Percentiles rank a stretch among this genome's conserved stretches.
Evolutionary conservation across 2,329 filamentous ascomycete species (phyloP).

Genomic region (Neofusicoccum sp.): DNA sequence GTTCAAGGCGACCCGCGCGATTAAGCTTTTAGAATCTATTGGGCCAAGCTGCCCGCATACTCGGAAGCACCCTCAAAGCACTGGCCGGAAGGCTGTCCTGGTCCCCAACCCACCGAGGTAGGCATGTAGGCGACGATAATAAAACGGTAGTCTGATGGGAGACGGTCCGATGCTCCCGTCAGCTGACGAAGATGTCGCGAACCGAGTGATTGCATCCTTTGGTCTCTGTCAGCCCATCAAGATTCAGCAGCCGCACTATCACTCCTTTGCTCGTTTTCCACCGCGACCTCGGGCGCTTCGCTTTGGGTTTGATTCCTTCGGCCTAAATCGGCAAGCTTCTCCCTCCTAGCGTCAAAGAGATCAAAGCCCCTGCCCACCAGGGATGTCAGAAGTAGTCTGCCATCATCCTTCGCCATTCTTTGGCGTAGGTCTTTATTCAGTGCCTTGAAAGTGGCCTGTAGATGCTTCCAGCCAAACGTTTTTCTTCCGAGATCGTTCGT

Average conservation of each 20-base stretch:
- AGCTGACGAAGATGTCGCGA: too few relatives aligned
- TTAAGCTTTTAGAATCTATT: too few relatives aligned
- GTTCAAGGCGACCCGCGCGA: too few relatives aligned
- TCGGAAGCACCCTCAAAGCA: too few relatives aligned
- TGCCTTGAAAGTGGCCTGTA: slow-evolving; percentile 40
- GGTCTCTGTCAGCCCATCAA: neutral
- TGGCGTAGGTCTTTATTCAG: neutral
- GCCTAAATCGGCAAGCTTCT: neutral
- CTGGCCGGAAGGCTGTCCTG: too few relatives aligned
- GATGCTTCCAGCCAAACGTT: slow-evolving; percentile 48
- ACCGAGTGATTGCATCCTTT: neutral
- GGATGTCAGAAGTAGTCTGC: neutral
- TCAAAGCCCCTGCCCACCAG: slow-evolving; percentile 10
- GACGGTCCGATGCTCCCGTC: neutral
- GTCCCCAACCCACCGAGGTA: too few relatives aligned
- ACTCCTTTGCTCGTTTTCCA: neutral
- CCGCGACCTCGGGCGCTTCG: neutral
- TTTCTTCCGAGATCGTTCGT: slow-evolving; percentile 57
- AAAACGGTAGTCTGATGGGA: too few relatives aligned
- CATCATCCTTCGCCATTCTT: neutral
- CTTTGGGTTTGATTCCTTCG: neutral
- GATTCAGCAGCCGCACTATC: neutral
- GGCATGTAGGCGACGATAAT: neutral
- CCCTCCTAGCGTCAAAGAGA: neutral
- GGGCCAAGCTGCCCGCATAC: too few relatives aligned